A percentile compares a stretch with the other conserved stretches of the same genome.
Evolutionary conservation across 148 eudicot species (phyloP).

Genomic region (Chenopodium suecicum): DNA sequence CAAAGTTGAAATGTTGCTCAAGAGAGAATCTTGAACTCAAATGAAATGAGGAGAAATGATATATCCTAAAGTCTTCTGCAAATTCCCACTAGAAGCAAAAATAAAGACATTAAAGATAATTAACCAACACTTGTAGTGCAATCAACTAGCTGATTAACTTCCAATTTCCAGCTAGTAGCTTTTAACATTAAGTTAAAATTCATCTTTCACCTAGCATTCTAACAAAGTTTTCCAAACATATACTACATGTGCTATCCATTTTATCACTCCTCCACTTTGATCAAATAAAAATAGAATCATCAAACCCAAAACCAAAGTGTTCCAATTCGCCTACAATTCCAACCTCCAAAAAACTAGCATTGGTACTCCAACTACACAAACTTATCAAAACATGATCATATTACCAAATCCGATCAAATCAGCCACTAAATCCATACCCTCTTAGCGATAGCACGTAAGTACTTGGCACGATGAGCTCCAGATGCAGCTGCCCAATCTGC

Average conservation of each 20-base stretch:
- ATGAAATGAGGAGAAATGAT: background rate
- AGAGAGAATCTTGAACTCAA: background rate
- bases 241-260: background rate
- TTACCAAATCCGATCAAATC: background rate
- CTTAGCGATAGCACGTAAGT: constrained; percentile 88
- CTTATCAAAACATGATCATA: background rate
- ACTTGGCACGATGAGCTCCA: constrained; percentile 94
- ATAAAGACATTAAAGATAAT: background rate
- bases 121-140: background rate
- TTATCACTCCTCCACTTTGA: background rate
- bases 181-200: background rate
- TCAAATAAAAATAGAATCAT: background rate
- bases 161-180: background rate
- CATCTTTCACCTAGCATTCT: background rate
- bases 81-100: background rate
- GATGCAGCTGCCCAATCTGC: constrained; percentile 77
- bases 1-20: background rate
- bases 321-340: background rate
- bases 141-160: background rate
- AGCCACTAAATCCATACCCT: constrained; percentile 41
- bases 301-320: background rate
- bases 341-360: background rate
- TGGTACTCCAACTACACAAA: background rate
- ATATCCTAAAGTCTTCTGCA: background rate
- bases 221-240: background rate